A percentile compares a stretch with the other conserved stretches of the same genome.
phyloP scores from a whole-genome alignment of 208 protist species.

The Angomonas desouzai region DNA sequence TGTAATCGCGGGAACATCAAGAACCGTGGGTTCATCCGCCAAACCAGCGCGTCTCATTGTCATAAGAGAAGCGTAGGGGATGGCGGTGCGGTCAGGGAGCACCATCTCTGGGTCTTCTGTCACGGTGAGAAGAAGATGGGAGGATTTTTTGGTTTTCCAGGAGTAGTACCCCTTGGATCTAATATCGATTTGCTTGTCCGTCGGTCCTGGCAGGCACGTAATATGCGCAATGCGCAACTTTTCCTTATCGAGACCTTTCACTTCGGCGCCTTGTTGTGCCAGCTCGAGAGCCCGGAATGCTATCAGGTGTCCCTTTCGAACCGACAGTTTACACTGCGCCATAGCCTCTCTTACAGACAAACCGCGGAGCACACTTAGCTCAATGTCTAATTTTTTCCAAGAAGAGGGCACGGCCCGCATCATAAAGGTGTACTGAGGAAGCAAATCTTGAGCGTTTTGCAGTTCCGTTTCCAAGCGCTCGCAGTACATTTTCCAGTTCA shows the following conservation, averaged over 20 bases:
- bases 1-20: constrained; percentile 87
- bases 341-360: constrained; percentile 86
- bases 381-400: constrained; percentile 91
- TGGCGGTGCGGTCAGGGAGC: constrained; percentile 82
- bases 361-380: constrained; percentile 79
- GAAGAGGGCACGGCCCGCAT: constrained; percentile 84
- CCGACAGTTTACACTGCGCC: constrained; percentile 87
- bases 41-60: constrained; percentile 80
- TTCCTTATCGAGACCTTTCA: constrained; percentile 87
- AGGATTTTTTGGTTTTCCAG: constrained; percentile 90
- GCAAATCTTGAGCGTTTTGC: constrained; percentile 63
- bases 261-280: constrained; percentile 81
- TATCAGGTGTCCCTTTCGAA: constrained; percentile 84
- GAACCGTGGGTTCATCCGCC: constrained; percentile 45
- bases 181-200: constrained; percentile 90
- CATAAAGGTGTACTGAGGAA: constrained; percentile 80
- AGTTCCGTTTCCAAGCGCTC: constrained; percentile 86
- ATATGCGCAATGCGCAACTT: constrained; percentile 81
- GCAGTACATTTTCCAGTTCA: constrained; percentile 90
- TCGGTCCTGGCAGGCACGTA: constrained; percentile 79
- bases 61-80: constrained; percentile 84
- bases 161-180: constrained; percentile 82
- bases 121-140: constrained; percentile 76
- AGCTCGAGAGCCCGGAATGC: constrained; percentile 82
- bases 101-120: constrained; percentile 88